Conservation (phyloP, 2,329 filamentous ascomycete genomes). For the Orbilia blumenaviensis region DNA sequence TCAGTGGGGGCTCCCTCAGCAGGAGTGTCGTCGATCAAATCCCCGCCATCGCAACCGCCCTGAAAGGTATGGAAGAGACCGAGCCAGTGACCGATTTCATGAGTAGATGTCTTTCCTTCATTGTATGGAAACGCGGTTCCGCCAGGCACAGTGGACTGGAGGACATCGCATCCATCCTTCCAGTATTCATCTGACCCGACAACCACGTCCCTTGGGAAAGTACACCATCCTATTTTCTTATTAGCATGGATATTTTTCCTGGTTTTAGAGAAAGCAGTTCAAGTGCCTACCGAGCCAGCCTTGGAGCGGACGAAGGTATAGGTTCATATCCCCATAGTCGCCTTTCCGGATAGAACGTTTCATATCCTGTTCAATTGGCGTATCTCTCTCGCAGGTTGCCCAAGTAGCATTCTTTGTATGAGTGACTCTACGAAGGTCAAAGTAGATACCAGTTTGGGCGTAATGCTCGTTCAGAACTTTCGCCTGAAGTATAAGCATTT, state of each 20-base stretch:
- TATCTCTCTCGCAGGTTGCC: slow-evolving; percentile 5
- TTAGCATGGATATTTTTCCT: neutral
- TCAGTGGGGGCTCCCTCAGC: slow-evolving; percentile 55
- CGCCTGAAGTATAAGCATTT: neutral
- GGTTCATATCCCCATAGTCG: slow-evolving; percentile 23
- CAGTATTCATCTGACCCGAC: slow-evolving; percentile 11
- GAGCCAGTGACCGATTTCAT: slow-evolving; percentile 60
- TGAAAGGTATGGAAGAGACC: slow-evolving; percentile 59
- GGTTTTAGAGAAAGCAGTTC: no score
- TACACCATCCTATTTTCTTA: slow-evolving; percentile 8
- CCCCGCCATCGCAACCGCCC: slow-evolving; percentile 57
- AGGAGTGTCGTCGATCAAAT: slow-evolving; percentile 59
- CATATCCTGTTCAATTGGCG: slow-evolving; percentile 23
- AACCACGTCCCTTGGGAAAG: slow-evolving; percentile 7
- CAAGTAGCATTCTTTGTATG: slow-evolving; percentile 25
- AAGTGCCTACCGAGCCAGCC: slow-evolving; percentile 12
- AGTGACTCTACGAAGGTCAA: slow-evolving; percentile 14
- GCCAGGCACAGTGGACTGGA: slow-evolving; percentile 13
- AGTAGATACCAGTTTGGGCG: slow-evolving; percentile 22
- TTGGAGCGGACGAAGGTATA: slow-evolving; percentile 25
- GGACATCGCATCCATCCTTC: slow-evolving; percentile 36
- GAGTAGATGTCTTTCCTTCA: slow-evolving; percentile 57
- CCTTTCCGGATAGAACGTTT: slow-evolving; percentile 18
- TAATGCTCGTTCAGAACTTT: slow-evolving; percentile 33
- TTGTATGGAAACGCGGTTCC: slow-evolving; percentile 11